Percentiles rank a stretch among this genome's conserved stretches.
Evolutionary conservation across 2,329 filamentous ascomycete species (phyloP).

Genomic region (Aspergillus sp.): DNA sequence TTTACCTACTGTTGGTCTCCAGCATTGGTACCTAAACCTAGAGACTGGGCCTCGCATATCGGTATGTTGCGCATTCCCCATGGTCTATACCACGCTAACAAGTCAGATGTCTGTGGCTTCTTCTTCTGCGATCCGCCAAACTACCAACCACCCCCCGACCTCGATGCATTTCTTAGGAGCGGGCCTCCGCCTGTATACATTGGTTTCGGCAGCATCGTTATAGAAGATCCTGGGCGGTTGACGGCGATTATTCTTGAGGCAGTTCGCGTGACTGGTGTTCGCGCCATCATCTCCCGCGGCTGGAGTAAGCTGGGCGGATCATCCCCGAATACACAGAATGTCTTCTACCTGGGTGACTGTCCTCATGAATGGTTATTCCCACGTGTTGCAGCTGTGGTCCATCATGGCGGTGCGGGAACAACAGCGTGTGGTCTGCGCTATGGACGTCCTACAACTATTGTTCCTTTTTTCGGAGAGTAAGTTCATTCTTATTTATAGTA

Average conservation of each 20-base stretch:
- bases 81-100: neutral
- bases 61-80: conserved; percentile 11
- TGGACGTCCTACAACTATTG: conserved; percentile 47
- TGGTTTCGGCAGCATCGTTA: conserved; percentile 52
- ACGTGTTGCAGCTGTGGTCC: conserved; percentile 49
- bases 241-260: conserved; percentile 45
- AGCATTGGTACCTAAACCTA: conserved; percentile 34
- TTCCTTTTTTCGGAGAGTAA: conserved; percentile 53
- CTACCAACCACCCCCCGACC: conserved; percentile 34
- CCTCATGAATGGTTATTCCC: conserved; percentile 56
- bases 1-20: conserved; percentile 44
- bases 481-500: conserved; percentile 1
- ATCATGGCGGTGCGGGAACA: conserved; percentile 55
- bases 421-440: conserved; percentile 50
- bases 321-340: conserved; percentile 17
- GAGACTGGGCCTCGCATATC: conserved; percentile 35
- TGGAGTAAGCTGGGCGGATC: conserved; percentile 45
- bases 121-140: conserved; percentile 36
- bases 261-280: conserved; percentile 40
- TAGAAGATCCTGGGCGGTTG: conserved; percentile 43
- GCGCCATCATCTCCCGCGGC: conserved; percentile 50
- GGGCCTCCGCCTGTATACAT: conserved; percentile 50
- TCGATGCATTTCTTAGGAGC: conserved; percentile 38
- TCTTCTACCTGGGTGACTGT: conserved; percentile 49
- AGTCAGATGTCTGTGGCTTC: conserved; percentile 39